Base-by-base conservation (phyloP, 140 eudicot species). In the Cichorium intybus region DNA sequence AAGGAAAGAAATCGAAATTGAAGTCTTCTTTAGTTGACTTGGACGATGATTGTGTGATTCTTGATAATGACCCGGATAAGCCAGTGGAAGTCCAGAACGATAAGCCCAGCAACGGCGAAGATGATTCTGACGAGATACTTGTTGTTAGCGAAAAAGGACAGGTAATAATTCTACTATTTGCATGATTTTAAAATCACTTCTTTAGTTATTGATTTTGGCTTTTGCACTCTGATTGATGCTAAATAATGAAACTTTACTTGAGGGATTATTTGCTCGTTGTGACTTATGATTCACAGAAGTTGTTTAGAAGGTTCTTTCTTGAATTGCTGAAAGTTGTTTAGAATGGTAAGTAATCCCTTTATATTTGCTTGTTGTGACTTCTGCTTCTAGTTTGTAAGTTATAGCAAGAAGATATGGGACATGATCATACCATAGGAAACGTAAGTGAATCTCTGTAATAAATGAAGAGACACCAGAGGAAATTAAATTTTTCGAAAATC, bases 11-110 rank as follows among this genome's bases (percentile, higher is more conserved):
- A 10, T 61, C 74, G 67, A 61, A 26, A 51, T 10, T 60, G 16
- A 76, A 58, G 66, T 24, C 52, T 17, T 29, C n/a, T 21, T 0
- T 45, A 17, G 65, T 64, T 21, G 80, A 73, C 1, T 43, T 63
- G 51, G 79, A 87, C 65, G 80, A 75, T 75, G 98, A 92, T 23
- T 93, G 99, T 79, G 89, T 88, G 65, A 66, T 93, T 54, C 80
- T 93, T 80, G 97, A 93, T 48, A 70, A 81, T 3, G 94, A 93
- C 58, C 99, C 99, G 0, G 90, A 88, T 73, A 81, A 80, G 47
- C 70, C 71, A 3, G 73, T 64, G 60, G 66, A 55, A 0, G 63
- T 66, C 21, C 62, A 28, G 73, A 70, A 60, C 24, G 69, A 60
- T 10, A 55, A 28, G 10, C 23, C 8, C 12, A 70, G 14, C 15